Evolutionary conservation across 176 grass and related monocot genomes (phyloP), one percentile per base, ranked within the genome.

Genomic region (Microstegium vimineum): DNA sequence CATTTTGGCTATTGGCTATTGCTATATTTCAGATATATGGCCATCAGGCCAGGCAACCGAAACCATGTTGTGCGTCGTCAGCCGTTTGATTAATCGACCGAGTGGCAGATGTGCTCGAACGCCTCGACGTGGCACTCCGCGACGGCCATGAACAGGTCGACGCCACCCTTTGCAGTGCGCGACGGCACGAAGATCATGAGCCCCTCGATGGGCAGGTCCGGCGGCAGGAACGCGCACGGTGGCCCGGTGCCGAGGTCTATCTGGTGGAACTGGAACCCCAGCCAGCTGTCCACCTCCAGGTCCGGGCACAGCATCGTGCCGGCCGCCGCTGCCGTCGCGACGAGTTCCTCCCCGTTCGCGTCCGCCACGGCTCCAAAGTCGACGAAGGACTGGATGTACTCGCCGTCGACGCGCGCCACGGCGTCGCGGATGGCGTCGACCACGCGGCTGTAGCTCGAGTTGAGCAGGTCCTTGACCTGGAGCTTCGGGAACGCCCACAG

Each of bases 231-330:
- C 71, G 71, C 81, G 81, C 60, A 83, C 5, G 83, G 64, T 20
- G 82, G 83, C 12, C 82, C 82, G 28, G 54, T 31, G 4, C 89
- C 84, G 14, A 90, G 80, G 46, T 91, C 89, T 2, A 87, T 41
- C 4, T 90, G 64, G 22, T 87, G 69, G 84, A 90, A 90, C 1
- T 35, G 14, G n/a, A n/a, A n/a, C n/a, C n/a, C n/a, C n/a, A n/a
- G n/a, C n/a, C n/a, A n/a, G n/a, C 80, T 90, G 26, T 90, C 89
- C 52, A 84, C 81, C 70, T 90, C 76, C 2, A 90, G 38, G 67
- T 73, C 76, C 28, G 89, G 89, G 65, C 69, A 65, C 33, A 87
- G 61, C 6, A 74, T 54, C 14, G 37, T 71, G 23, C 89, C 81
- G 0, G 10, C 26, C 0, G 37, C 57, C 22, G 85, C 89, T 1